Evolutionary conservation across 75 land plant genomes (phyloP).

Genomic region (Picea glauca): DNA sequence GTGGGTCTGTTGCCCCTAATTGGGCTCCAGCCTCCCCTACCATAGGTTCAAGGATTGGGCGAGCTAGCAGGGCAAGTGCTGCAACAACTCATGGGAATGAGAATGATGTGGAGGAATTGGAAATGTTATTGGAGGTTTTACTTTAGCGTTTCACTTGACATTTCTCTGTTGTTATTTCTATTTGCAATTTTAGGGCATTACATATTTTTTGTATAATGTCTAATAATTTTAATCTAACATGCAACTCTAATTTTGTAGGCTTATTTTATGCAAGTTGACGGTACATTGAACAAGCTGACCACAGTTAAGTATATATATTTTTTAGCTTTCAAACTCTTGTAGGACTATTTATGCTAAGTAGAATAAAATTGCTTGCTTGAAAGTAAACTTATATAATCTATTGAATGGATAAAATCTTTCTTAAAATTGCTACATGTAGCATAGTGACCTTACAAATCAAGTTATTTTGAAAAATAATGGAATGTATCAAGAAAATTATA

Average conservation of each 20-base stretch:
- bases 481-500: background rate
- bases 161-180: background rate
- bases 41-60: constrained; percentile 81
- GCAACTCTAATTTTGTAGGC: constrained; percentile 54
- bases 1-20: constrained; percentile 59
- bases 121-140: constrained; percentile 94
- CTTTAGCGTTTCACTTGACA: background rate
- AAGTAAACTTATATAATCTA: too few relatives aligned
- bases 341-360: background rate
- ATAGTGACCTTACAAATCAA: background rate
- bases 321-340: background rate
- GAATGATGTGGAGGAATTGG: constrained; percentile 97
- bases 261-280: constrained; percentile 99
- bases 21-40: constrained; percentile 88
- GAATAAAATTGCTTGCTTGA: too few relatives aligned
- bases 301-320: constrained; percentile 52
- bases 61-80: constrained; percentile 82
- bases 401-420: background rate
- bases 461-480: background rate
- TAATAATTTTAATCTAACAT: background rate
- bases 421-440: background rate
- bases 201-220: background rate
- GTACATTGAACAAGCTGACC: constrained; percentile 86
- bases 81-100: constrained; percentile 70
- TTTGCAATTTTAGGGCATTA: background rate